Base-by-base conservation (phyloP, 2,329 filamentous ascomycete genomes). In the Septoria linicola region DNA sequence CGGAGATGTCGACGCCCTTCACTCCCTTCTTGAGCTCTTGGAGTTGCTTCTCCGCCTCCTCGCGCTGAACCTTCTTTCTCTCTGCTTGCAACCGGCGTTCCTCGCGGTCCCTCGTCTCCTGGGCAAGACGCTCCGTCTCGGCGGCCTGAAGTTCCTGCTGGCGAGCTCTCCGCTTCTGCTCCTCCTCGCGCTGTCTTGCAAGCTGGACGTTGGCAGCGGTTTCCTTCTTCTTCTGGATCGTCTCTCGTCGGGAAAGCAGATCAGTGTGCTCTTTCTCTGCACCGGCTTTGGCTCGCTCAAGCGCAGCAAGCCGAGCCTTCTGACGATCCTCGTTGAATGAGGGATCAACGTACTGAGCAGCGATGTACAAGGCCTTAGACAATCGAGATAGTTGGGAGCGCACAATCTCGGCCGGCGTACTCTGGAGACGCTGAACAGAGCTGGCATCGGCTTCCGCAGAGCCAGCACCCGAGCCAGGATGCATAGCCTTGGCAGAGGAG, bases 181-280 rank as follows among this genome's bases (percentile, higher is more conserved):
- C 90, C 68, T 92, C 91, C 73, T 97, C 93, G 67, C 90, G 90
- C 70, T 96, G 91, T 70, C 88, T 89, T 69, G 85, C 85, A 55
- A 93, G 89, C 62, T 91, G 83, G 39, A 89, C 82, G 70, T 92
- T 90, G 8, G 89, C 88, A n/a, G 89, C 90, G 59, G 89, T 88
- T 68, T 96, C 91, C 78, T 97, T 97, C 76, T 92, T 92, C 80
- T 95, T 95, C 69, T 96, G 87, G 63, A 99, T 99, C 61, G 95
- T 73, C 4, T 91, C 87, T 70, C 95, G 92, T 63, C 93, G 87
- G 53, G 86, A 84, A 41, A 99, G 79, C 36, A 85, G 89, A 30
- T 92, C 89, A 54, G 82, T 80, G 68, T 96, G 91, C 74, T 99
- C 93, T 75, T 95, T 80, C 69, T 93, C 89, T n/a, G 89, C 88